These are phyloP conservation scores for Macrotyloma uniflorum DNA, from an alignment of 306 rosid genomes.

Conservation along the genomic window DNA sequence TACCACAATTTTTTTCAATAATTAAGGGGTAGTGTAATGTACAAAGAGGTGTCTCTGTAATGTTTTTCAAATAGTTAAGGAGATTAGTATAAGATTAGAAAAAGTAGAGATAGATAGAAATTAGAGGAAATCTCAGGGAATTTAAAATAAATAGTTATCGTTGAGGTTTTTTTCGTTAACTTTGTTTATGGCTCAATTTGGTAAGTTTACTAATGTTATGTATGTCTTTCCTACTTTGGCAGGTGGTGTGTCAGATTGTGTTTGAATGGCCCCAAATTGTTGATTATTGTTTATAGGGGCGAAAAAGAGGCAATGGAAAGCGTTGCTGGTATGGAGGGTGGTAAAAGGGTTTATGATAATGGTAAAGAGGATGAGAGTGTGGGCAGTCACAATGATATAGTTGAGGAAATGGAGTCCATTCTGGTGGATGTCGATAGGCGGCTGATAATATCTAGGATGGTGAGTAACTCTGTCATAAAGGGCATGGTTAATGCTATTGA, in stretches of 20 bases:
- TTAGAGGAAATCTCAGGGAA: too few species aligned
- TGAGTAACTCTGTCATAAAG: conserved; percentile 77
- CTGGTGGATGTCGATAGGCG: conserved; percentile 57
- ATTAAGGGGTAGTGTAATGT: background rate
- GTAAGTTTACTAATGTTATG: background rate
- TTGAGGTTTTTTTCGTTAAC: background rate
- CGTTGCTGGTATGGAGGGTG: conserved; percentile 42
- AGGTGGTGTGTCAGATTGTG: conserved; percentile 32
- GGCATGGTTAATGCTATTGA: conserved; percentile 78
- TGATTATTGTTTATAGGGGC: conserved; percentile 36
- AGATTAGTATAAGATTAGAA: too few species aligned
- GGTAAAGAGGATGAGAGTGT: conserved; percentile 48
- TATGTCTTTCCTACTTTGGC: conserved; percentile 23
- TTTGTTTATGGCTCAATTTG: background rate
- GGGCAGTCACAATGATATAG: conserved; percentile 47
- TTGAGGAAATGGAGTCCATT: conserved; percentile 74
- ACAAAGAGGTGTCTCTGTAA: too few species aligned
- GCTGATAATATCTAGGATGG: conserved; percentile 85
- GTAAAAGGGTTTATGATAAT: conserved; percentile 36
- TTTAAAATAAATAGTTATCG: background rate
- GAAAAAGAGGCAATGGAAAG: conserved; percentile 34
- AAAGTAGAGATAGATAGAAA: too few species aligned
- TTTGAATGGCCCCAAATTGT: conserved; percentile 29
- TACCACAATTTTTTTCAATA: too few species aligned
- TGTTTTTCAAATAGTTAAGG: too few species aligned